Conservation (phyloP, 306 rosid genomes). For the Casuarina glauca region DNA sequence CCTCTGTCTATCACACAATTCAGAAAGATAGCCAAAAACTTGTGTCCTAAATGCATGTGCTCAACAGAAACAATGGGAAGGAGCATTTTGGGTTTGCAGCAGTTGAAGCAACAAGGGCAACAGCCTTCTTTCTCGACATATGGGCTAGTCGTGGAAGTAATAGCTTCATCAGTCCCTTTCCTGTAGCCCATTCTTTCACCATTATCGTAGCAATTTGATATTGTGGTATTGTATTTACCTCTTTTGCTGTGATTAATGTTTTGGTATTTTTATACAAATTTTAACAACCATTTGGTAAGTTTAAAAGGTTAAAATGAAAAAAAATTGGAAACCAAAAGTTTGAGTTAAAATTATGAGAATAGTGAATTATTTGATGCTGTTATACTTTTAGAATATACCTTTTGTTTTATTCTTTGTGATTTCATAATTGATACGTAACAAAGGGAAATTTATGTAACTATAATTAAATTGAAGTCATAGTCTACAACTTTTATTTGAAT, state of each 20-base stretch:
- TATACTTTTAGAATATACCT: too few relatives aligned
- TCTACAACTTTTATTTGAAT: not conserved
- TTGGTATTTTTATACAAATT: not conserved
- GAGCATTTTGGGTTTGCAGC: conserved; percentile 97
- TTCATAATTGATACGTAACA: not conserved
- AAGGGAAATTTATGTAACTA: not conserved
- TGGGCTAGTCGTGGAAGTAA: conserved; percentile 96
- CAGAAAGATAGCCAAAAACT: too few relatives aligned
- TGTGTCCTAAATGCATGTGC: conserved; percentile 77
- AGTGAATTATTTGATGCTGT: not conserved
- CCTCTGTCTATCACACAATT: too few relatives aligned
- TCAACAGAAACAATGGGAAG: conserved; percentile 87
- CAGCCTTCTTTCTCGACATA: conserved; percentile 66
- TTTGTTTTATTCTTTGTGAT: too few relatives aligned
- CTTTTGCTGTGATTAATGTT: too few relatives aligned
- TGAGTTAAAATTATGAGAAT: not conserved
- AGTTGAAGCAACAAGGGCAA: conserved; percentile 59
- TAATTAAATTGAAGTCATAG: not conserved
- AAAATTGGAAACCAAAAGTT: not conserved
- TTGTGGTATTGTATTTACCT: not conserved
- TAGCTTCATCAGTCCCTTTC: conserved; percentile 26
- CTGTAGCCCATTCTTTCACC: not conserved
- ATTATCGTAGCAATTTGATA: not conserved
- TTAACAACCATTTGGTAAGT: not conserved
- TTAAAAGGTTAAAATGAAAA: not conserved